phyloP scores from a whole-genome alignment of 2,329 filamentous ascomycete genomes.

The Nothophoma quercina region DNA sequence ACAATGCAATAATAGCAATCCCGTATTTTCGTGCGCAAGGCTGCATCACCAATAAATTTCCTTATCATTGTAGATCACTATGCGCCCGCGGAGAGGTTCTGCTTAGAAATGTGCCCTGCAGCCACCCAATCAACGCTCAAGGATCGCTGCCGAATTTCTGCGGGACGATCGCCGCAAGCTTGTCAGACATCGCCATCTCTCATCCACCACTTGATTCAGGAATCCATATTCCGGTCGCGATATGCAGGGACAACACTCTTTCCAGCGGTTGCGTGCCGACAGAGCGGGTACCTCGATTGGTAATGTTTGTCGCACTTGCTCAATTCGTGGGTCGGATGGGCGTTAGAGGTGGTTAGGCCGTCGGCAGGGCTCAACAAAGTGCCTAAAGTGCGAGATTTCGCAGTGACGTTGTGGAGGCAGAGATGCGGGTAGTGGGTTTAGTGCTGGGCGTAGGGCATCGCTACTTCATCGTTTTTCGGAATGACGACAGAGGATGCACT shows the following conservation, averaged over 20 bases:
- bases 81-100: conserved; percentile 1
- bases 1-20: not conserved
- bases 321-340: no score
- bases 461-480: conserved; percentile 13
- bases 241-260: conserved; percentile 12
- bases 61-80: not conserved
- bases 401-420: conserved; percentile 13
- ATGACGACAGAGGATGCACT: conserved; percentile 17
- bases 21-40: not conserved
- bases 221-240: conserved; percentile 8
- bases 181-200: conserved; percentile 8
- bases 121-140: not conserved
- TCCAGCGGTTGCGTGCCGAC: not conserved
- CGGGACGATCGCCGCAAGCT: conserved; percentile 15
- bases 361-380: conserved; percentile 7
- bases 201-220: conserved; percentile 17
- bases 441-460: conserved; percentile 3
- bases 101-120: conserved; percentile 11
- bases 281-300: conserved; percentile 13
- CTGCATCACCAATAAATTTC: not conserved
- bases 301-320: conserved; percentile 11
- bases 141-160: conserved; percentile 6
- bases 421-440: conserved; percentile 4
- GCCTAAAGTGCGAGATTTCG: not conserved
- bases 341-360: no score